A percentile compares a stretch with the other conserved stretches of the same genome.
Evolutionary conservation across 768 basidiomycete species (phyloP).

Genomic region (Lyophyllum atratum): DNA sequence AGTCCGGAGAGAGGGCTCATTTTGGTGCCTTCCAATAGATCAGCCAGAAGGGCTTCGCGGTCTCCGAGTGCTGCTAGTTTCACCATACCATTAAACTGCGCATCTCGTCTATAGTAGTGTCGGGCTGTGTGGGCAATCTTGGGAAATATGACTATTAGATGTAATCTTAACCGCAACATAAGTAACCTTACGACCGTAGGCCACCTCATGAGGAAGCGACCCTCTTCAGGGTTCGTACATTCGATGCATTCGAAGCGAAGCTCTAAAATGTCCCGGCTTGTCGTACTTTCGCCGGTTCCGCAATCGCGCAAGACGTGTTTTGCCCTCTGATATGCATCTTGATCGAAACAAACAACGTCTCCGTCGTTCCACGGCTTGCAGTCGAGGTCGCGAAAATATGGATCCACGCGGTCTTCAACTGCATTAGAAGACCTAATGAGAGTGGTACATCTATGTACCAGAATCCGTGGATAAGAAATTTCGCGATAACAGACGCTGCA

Average conservation of each 20-base stretch:
- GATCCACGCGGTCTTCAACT: neutral
- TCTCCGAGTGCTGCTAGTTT: neutral
- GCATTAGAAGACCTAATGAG: neutral
- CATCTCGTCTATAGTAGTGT: neutral
- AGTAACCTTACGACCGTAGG: slow-evolving; percentile 7
- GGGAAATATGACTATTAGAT: neutral
- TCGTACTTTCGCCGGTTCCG: neutral
- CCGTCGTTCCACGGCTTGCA: slow-evolving; percentile 8
- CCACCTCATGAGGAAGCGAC: slow-evolving; percentile 18
- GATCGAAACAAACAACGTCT: slow-evolving; percentile 5
- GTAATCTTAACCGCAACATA: neutral
- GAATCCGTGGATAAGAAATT: slow-evolving; percentile 11
- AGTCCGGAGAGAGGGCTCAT: slow-evolving; percentile 5
- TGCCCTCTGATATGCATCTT: neutral
- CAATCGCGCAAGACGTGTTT: slow-evolving; percentile 6
- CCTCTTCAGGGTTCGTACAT: slow-evolving; percentile 8
- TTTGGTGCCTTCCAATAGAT: slow-evolving; percentile 3
- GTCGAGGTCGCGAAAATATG: slow-evolving; percentile 1
- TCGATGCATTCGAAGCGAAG: slow-evolving; percentile 11
- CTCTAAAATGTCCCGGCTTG: neutral
- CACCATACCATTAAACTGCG: neutral
- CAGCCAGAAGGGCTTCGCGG: neutral
- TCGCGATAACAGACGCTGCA: neutral
- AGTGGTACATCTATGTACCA: slow-evolving; percentile 13
- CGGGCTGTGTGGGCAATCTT: neutral